phyloP scores from a whole-genome alignment of 2,329 filamentous ascomycete species.

The Shiraia bambusicola region DNA sequence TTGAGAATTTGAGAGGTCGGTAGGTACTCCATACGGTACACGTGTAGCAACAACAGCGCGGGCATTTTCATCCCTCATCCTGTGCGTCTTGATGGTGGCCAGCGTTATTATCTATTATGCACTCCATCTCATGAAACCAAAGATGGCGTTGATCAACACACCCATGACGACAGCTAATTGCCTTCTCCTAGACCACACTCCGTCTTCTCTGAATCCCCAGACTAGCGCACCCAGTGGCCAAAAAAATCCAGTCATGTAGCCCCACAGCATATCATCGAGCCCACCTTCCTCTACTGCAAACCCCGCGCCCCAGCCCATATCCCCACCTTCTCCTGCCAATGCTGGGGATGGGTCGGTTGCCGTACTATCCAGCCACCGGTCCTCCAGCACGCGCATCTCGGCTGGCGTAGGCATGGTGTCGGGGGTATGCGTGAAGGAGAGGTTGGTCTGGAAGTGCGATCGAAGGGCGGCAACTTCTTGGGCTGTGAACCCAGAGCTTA shows the following conservation, averaged over 20 bases:
- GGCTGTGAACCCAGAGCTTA: slow-evolving; percentile 76
- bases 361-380: slow-evolving; percentile 78
- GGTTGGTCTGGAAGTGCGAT: slow-evolving; percentile 84
- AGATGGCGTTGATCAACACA: slow-evolving; percentile 73
- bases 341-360: slow-evolving; percentile 50
- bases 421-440: slow-evolving; percentile 78
- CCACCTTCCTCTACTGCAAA: slow-evolving; percentile 60
- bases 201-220: slow-evolving; percentile 84
- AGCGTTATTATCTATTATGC: slow-evolving; percentile 24
- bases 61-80: too few species aligned
- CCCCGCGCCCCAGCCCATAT: slow-evolving; percentile 52
- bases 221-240: slow-evolving; percentile 85
- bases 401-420: slow-evolving; percentile 84
- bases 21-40: not conserved
- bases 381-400: slow-evolving; percentile 76
- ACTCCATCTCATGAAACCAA: slow-evolving; percentile 68
- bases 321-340: slow-evolving; percentile 39
- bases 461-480: slow-evolving; percentile 83
- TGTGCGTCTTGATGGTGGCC: not conserved
- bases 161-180: slow-evolving; percentile 86
- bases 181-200: slow-evolving; percentile 80
- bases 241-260: slow-evolving; percentile 89
- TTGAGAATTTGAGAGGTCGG: too few species aligned
- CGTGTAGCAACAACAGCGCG: too few species aligned
- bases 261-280: slow-evolving; percentile 83